Evolutionary conservation across 306 rosid species (phyloP).

Genomic region (Castanea sativa): DNA sequence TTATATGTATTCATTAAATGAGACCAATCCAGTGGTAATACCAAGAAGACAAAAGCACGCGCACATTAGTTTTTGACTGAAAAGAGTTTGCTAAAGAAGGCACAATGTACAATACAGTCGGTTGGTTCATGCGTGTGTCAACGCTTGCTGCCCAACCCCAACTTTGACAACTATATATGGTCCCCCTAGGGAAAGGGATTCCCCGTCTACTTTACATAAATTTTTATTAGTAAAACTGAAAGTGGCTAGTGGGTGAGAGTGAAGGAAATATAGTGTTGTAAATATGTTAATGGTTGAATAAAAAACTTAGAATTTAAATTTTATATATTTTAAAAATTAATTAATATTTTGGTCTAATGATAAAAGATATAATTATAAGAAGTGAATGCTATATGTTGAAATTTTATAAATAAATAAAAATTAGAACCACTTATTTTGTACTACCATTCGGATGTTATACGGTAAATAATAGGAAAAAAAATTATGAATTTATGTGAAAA

Average conservation of each 20-base stretch:
- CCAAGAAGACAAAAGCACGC: constrained; percentile 28
- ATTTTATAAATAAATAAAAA: rapidly evolving
- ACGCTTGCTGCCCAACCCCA: constrained; percentile 3
- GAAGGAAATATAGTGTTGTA: too few species aligned
- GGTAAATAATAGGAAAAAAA: too few species aligned
- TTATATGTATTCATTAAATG: background rate
- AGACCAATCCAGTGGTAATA: background rate
- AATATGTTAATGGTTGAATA: too few species aligned
- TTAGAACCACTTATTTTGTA: too few species aligned
- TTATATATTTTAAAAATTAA: rapidly evolving
- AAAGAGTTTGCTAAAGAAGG: constrained; percentile 11
- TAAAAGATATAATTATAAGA: rapidly evolving
- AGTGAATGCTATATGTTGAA: rapidly evolving
- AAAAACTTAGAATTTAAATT: rapidly evolving
- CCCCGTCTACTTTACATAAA: background rate
- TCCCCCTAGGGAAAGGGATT: constrained; percentile 15
- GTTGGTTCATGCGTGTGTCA: constrained; percentile 6
- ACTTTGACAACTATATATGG: background rate
- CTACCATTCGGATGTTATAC: rapidly evolving
- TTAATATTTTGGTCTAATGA: rapidly evolving
- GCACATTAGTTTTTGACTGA: constrained; percentile 2
- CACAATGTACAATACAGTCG: constrained; percentile 16
- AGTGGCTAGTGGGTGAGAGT: background rate
- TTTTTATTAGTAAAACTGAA: background rate
- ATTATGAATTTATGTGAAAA: too few species aligned